Evolutionary conservation across 2,329 filamentous ascomycete species (phyloP), one percentile per base, ranked within the genome.

Genomic region (Stagonosporopsis tanaceti): DNA sequence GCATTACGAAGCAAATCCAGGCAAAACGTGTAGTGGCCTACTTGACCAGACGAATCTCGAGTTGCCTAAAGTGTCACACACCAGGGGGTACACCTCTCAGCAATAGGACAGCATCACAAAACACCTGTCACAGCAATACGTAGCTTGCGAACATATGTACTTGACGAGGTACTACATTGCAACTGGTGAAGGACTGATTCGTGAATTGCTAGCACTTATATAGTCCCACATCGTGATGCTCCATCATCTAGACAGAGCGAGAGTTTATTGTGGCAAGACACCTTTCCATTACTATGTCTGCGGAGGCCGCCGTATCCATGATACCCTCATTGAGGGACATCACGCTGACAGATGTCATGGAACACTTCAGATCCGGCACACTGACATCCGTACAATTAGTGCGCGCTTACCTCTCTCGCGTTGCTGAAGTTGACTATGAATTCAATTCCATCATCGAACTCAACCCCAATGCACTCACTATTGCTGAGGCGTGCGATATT

Each of bases 381-480:
- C 84, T 83, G 59, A 84, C 78, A 4, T 84, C 81, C 59, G 79
- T 80, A 9, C 80, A 85, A 47, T 71, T 86, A 24, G 82, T 84
- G 45, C 77, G 73, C 66, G 76, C 80, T 4, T 87, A 85, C 66
- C 69, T 88, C 22, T 71, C 81, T 2, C 80, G 85, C 25, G 85
- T 88, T 52, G 78, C 84, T 53, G 73, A 76, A 11, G 78, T 84
- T 67, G 86, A 89, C 65, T 78, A 80, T 1, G 69, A 74, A 15
- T 81, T 86, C 63, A 85, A 87, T 58, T 82, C 85, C 14, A 76
- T 88, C 46, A 78, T 85, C 45, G 74, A 79, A 9, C 72, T 85
- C 12, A 83, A 84, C 57, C 77, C 80, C 0, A 62, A 77, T 39
- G 80, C 81, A 2, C 63, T 83, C 2, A 32, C 54, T 1, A 71